A percentile compares a stretch with the other conserved stretches of the same genome.
These are phyloP conservation scores for Verticillium longisporum DNA, from an alignment of 2,329 filamentous ascomycete species.

Conservation along the genomic window DNA sequence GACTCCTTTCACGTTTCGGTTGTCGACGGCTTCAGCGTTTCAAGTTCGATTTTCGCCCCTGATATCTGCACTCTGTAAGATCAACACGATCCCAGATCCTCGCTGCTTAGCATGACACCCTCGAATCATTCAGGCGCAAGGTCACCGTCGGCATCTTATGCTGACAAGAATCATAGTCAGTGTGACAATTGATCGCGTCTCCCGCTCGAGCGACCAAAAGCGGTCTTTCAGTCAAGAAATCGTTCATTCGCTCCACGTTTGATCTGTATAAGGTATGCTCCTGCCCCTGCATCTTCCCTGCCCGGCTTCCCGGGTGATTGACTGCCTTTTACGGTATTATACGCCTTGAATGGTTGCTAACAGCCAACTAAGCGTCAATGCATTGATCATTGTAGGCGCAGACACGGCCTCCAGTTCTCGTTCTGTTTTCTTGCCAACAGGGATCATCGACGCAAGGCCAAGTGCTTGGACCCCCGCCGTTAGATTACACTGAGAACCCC, in stretches of 20 bases:
- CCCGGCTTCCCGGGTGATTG: neutral
- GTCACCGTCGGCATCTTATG: neutral
- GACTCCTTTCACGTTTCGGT: neutral
- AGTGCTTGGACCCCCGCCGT: neutral
- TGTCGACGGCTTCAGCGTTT: neutral
- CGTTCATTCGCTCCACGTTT: neutral
- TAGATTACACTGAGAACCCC: conserved; percentile 3
- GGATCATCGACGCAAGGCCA: conserved; percentile 5
- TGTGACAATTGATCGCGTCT: neutral
- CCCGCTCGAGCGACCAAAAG: neutral
- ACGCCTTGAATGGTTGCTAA: conserved; percentile 2
- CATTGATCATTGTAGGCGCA: conserved; percentile 8
- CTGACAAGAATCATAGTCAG: neutral
- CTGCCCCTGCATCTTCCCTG: conserved; percentile 11
- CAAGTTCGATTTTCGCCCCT: neutral
- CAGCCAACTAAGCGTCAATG: conserved; percentile 7
- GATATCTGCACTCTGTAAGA: neutral
- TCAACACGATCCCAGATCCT: neutral
- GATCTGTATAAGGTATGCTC: neutral
- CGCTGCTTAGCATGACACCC: neutral
- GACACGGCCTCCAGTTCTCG: conserved; percentile 6
- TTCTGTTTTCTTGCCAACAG: conserved; percentile 8
- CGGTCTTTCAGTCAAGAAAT: neutral
- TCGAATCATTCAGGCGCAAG: neutral
- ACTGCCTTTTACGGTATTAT: conserved; percentile 2